phyloP scores from a whole-genome alignment of 129 eudicot species.

The Flaveria ramosissima region DNA sequence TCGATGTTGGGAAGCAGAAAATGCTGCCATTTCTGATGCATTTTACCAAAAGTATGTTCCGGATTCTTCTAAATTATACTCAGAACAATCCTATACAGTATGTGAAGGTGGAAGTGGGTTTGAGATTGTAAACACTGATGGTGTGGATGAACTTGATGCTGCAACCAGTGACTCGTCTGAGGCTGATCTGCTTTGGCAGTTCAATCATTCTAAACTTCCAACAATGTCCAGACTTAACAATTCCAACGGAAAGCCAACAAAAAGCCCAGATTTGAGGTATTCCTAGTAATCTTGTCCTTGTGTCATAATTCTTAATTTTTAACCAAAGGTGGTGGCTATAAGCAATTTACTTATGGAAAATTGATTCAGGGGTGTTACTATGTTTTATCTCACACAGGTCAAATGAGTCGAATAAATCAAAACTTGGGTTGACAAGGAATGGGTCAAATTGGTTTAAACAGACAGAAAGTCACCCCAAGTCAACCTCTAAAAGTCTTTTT shows the following conservation, averaged over 20 bases:
- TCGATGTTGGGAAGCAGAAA: conserved; percentile 67
- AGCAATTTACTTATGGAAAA: neutral
- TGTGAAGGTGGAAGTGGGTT: conserved; percentile 52
- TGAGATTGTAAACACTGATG: conserved; percentile 57
- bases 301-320: no score
- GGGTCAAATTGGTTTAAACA: neutral
- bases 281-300: neutral
- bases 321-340: no score
- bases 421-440: neutral
- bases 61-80: conserved; percentile 51
- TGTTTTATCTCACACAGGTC: neutral
- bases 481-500: neutral
- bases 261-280: conserved; percentile 82
- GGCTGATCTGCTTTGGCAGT: conserved; percentile 90
- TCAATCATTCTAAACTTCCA: conserved; percentile 71
- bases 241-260: conserved; percentile 46
- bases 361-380: neutral
- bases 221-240: conserved; percentile 43
- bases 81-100: conserved; percentile 54
- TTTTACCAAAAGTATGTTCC: conserved; percentile 63
- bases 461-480: no score
- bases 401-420: conserved; percentile 2
- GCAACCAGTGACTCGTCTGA: conserved; percentile 95
- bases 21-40: conserved; percentile 46
- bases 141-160: conserved; percentile 86